Conservation (phyloP, 2,329 filamentous ascomycete genomes). For the Colletotrichum paranaense region DNA sequence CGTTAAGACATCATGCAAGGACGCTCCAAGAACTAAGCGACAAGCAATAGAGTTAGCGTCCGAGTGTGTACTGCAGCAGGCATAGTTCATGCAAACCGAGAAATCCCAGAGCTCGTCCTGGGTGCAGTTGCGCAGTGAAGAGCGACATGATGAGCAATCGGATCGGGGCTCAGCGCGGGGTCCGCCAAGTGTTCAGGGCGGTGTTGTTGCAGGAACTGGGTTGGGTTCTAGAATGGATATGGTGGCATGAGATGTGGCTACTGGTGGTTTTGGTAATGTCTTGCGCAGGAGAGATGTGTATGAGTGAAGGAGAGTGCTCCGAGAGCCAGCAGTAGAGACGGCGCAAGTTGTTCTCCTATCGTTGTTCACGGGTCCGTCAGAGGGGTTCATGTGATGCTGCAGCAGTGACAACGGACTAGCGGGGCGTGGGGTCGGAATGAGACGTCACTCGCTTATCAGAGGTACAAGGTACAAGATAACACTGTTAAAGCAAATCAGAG, state of each 20-base stretch:
- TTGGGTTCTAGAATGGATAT: background rate
- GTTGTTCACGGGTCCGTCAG: constrained; percentile 28
- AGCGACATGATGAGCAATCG: constrained; percentile 53
- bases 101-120: constrained; percentile 74
- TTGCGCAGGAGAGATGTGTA: background rate
- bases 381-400: constrained; percentile 36
- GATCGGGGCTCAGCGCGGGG: constrained; percentile 29
- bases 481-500: background rate
- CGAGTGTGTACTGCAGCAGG: constrained; percentile 32
- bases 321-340: background rate
- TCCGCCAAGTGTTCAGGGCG: constrained; percentile 28
- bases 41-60: constrained; percentile 33
- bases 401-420: constrained; percentile 31
- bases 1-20: constrained; percentile 88
- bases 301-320: background rate
- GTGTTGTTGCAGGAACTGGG: background rate
- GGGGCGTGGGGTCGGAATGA: constrained; percentile 28
- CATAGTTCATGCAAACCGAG: constrained; percentile 50
- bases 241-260: background rate
- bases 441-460: constrained; percentile 30
- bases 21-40: constrained; percentile 82
- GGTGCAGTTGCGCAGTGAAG: constrained; percentile 72
- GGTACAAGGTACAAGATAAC: background rate
- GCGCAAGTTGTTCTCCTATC: background rate
- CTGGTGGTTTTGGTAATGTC: background rate